A percentile compares a stretch with the other conserved stretches of the same genome.
These are phyloP conservation scores for Epichloe uncinata DNA, from an alignment of 2,329 filamentous ascomycete species.

Conservation along the genomic window DNA sequence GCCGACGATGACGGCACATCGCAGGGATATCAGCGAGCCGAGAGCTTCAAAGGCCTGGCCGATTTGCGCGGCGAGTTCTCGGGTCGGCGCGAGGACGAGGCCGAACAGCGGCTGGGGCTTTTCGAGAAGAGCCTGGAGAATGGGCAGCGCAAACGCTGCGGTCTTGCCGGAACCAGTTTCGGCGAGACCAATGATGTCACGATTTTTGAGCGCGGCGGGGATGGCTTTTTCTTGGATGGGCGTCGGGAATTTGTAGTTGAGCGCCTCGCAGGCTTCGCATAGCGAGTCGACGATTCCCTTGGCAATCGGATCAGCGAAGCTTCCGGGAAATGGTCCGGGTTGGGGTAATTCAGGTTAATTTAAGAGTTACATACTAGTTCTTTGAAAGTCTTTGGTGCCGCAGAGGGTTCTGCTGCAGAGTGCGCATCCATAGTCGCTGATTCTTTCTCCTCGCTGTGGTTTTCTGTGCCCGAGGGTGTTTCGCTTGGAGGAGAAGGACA, in stretches of 20 bases:
- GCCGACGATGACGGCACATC: slow-evolving; percentile 76
- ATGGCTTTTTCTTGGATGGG: slow-evolving; percentile 82
- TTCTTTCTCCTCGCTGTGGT: slow-evolving; percentile 13
- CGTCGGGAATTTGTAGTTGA: slow-evolving; percentile 77
- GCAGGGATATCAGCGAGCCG: slow-evolving; percentile 75
- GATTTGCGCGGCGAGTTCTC: slow-evolving; percentile 88
- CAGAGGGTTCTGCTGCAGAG: slow-evolving; percentile 18
- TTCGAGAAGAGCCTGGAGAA: slow-evolving; percentile 80
- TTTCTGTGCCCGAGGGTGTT: slow-evolving; percentile 4
- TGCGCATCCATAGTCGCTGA: slow-evolving; percentile 22
- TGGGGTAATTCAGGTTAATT: background rate
- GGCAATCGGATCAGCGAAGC: background rate
- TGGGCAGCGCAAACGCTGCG: slow-evolving; percentile 84
- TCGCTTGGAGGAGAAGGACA: background rate
- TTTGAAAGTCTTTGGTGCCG: slow-evolving; percentile 47
- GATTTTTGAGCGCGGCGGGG: slow-evolving; percentile 61
- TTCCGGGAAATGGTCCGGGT: background rate
- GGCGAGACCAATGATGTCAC: slow-evolving; percentile 85
- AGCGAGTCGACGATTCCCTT: slow-evolving; percentile 74
- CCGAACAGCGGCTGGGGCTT: slow-evolving; percentile 76
- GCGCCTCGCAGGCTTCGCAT: slow-evolving; percentile 71
- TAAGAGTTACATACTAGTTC: slow-evolving; percentile 35
- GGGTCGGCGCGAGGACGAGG: slow-evolving; percentile 83
- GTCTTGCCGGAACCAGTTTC: slow-evolving; percentile 97
- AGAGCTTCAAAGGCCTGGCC: slow-evolving; percentile 77